Evolutionary conservation across 1,139 yeast genomes (phyloP).

Genomic region (Saccharomyces uvarum): DNA sequence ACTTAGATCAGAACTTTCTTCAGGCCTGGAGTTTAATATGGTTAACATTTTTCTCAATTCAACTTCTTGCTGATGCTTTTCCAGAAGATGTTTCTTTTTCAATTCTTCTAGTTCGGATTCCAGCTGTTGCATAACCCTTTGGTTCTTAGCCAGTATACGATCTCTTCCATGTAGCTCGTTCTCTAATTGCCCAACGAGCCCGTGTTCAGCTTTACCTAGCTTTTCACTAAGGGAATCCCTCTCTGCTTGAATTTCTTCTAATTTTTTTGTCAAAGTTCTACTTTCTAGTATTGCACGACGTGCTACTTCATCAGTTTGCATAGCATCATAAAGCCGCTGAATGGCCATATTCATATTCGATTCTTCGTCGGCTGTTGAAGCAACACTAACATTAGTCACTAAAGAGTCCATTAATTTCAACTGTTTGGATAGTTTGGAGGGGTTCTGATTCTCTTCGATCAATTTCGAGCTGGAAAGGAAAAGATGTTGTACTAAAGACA

Average conservation of each 20-base stretch:
- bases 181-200: conserved; percentile 63
- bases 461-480: conserved; percentile 41
- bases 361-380: conserved; percentile 53
- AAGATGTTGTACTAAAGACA: conserved; percentile 78
- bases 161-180: conserved; percentile 71
- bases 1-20: conserved; percentile 2
- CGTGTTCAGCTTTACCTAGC: conserved; percentile 76
- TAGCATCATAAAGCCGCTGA: conserved; percentile 65
- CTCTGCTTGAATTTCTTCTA: conserved; percentile 80
- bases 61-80: conserved; percentile 78
- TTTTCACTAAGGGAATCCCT: conserved; percentile 71
- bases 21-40: conserved; percentile 40
- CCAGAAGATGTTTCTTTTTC: conserved; percentile 60
- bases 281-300: conserved; percentile 69
- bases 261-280: conserved; percentile 54
- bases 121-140: conserved; percentile 59
- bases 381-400: conserved; percentile 71
- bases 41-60: conserved; percentile 82
- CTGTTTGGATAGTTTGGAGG: conserved; percentile 51
- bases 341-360: conserved; percentile 79
- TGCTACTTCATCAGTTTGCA: conserved; percentile 88
- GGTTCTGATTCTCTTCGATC: conserved; percentile 49
- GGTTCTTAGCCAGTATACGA: conserved; percentile 54
- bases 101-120: conserved; percentile 62
- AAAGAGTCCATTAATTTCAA: conserved; percentile 76